A percentile compares a stretch with the other conserved stretches of the same genome.
phyloP scores from a whole-genome alignment of 2,329 filamentous ascomycete genomes.

The Parasarocladium wereldwijsianum region DNA sequence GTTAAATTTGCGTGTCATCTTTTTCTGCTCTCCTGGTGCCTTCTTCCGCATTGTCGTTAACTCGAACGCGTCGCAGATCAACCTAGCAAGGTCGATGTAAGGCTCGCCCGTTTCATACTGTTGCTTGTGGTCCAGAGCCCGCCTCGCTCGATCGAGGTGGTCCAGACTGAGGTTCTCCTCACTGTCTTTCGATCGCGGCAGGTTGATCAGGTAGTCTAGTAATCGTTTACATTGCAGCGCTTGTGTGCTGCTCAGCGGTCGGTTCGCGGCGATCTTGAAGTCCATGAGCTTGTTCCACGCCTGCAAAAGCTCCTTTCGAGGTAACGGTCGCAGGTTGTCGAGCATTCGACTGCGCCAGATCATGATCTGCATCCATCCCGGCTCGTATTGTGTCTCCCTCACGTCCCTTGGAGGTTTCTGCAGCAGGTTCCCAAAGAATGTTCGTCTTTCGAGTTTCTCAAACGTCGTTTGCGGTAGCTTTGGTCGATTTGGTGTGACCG shows the following conservation, averaged over 20 bases:
- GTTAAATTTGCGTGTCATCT: no score
- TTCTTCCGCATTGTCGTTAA: no score
- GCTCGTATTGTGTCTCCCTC: slow-evolving; percentile 49
- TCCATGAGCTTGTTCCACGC: slow-evolving; percentile 53
- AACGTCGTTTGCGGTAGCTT: slow-evolving; percentile 9
- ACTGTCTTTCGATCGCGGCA: slow-evolving; percentile 18
- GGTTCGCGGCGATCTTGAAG: slow-evolving; percentile 31
- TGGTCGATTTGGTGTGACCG: slow-evolving; percentile 12
- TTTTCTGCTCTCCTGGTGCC: no score
- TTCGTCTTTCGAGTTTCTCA: no score
- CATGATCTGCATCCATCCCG: slow-evolving; percentile 58
- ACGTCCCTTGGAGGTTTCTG: slow-evolving; percentile 41
- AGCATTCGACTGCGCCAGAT: slow-evolving; percentile 49
- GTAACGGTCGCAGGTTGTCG: slow-evolving; percentile 50
- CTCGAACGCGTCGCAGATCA: no score
- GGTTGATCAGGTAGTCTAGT: slow-evolving; percentile 41
- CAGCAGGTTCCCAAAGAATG: slow-evolving; percentile 48
- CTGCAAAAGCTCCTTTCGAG: slow-evolving; percentile 43
- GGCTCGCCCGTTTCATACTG: slow-evolving; percentile 27
- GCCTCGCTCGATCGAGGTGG: slow-evolving; percentile 29
- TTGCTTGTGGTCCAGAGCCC: slow-evolving; percentile 23
- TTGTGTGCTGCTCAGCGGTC: slow-evolving; percentile 49
- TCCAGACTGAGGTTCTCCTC: no score
- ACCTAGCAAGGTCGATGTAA: slow-evolving; percentile 33
- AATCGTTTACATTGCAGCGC: slow-evolving; percentile 41